Evolutionary conservation across 306 rosid species (phyloP), one percentile per base, ranked within the genome.

Genomic region (Rubus idaeus): DNA sequence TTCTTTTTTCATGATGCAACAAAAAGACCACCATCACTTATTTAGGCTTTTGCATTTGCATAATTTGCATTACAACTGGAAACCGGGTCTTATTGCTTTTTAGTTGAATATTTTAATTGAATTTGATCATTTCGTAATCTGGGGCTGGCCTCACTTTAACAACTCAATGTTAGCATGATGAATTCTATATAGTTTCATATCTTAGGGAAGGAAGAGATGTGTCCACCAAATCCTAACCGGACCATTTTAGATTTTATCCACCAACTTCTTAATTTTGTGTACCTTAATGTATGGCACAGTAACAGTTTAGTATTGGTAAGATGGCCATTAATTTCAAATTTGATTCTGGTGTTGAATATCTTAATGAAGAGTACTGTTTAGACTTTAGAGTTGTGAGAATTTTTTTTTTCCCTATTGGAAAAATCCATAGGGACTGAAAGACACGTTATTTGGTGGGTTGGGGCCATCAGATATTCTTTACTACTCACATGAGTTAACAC

Each of bases 61-160:
- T 39, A 64, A 6, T 64, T 71, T 77, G 88, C 84, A 74, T 82
- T 79, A 87, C 88, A 76, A 71, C 70, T 39, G 78, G 51, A 85
- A 30, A 77, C 84, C n/a, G 77, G 80, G 69, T 80, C 62, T 46
- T 12, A 26, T 83, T 42, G 52, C 68, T 79, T 81, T 85, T 72
- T 42, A 82, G 83, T 82, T 80, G 70, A 77, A 83, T 76, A 83
- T 78, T 79, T 76, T 70, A 57, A 40, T 65, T 26, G 21, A 75
- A 78, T 82, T 60, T 73, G 74, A 55, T 72, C 37, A 47, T 75
- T 80, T 82, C 49, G 13, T 74, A 53, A 80, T 74, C 39, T 75
- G 64, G 37, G 61, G 6, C 10, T 79, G 70, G 82, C 78, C 73
- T 75, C 71, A 53, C 23, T 75, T 63, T 50, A 46, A 41, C 5